phyloP scores from a whole-genome alignment of 176 grass and related monocot species.

The Oryza rufipogon region DNA sequence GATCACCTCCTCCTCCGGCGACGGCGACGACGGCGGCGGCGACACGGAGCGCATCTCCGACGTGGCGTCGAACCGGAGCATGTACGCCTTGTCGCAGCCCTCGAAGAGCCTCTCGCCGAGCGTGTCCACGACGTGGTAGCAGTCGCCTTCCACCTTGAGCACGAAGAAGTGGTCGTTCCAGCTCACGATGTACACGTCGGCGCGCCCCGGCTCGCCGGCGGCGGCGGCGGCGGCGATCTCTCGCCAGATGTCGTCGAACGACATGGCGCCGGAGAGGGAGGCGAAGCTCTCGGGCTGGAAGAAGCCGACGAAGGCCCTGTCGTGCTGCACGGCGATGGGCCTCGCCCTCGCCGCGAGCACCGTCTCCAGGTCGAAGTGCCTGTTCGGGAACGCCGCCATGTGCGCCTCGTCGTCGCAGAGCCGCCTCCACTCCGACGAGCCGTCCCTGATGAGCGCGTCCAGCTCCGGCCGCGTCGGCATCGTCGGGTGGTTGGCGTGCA shows the following conservation, averaged over 20 bases:
- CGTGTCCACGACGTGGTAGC: constrained; percentile 82
- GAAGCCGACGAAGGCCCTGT: constrained; percentile 88
- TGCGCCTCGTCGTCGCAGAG: constrained; percentile 61
- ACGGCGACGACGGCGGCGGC: background rate
- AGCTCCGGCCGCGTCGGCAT: constrained; percentile 64
- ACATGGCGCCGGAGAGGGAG: constrained; percentile 79
- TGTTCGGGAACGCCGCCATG: constrained; percentile 76
- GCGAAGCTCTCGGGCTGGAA: constrained; percentile 93
- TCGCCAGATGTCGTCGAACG: constrained; percentile 86
- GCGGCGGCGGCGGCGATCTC: constrained; percentile 48
- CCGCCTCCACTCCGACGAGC: constrained; percentile 84
- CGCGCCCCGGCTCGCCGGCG: background rate
- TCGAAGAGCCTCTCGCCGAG: constrained; percentile 89
- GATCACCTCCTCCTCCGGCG: constrained; percentile 41
- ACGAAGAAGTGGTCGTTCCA: constrained; percentile 99
- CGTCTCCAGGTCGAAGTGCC: constrained; percentile 96
- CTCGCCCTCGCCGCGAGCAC: constrained; percentile 60
- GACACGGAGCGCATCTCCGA: constrained; percentile 67
- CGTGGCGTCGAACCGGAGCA: constrained; percentile 74
- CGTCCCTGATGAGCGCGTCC: constrained; percentile 79
- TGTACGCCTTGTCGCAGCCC: constrained; percentile 89
- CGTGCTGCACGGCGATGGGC: constrained; percentile 64
- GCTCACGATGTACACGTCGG: constrained; percentile 80
- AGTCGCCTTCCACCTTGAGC: constrained; percentile 73
- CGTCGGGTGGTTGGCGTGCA: constrained; percentile 59